These are phyloP conservation scores for Dittrichia graveolens DNA, from an alignment of 129 eudicot species.

Conservation along the genomic window DNA sequence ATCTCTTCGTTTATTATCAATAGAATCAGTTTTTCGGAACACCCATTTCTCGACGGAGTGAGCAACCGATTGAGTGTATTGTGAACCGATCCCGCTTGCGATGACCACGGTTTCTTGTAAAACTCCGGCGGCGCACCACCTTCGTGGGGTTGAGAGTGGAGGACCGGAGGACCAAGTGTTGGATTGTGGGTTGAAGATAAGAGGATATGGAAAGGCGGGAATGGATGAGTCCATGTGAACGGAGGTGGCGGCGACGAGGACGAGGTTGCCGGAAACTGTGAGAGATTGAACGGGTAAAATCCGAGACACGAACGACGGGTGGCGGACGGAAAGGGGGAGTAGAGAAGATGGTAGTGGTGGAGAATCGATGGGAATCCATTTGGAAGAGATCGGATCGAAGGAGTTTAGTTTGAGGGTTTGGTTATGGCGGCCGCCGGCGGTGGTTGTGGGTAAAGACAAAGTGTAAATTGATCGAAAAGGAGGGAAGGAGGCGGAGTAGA, in stretches of 20 bases:
- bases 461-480: conserved; percentile 62
- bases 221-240: conserved; percentile 23
- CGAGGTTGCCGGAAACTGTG: conserved; percentile 39
- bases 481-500: conserved; percentile 55
- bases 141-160: conserved; percentile 48
- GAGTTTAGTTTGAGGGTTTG: conserved; percentile 29
- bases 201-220: conserved; percentile 60
- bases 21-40: not conserved
- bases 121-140: conserved; percentile 84
- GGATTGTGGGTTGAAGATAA: conserved; percentile 51
- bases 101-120: conserved; percentile 40
- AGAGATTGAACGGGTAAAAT: conserved; percentile 64
- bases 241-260: conserved; percentile 62
- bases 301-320: conserved; percentile 69
- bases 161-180: conserved; percentile 55
- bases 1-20: not conserved
- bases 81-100: conserved; percentile 75
- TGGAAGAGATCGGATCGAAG: conserved; percentile 63
- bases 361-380: conserved; percentile 52
- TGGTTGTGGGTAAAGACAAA: conserved; percentile 34
- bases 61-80: conserved; percentile 50
- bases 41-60: conserved; percentile 73
- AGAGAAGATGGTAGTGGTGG: conserved; percentile 42
- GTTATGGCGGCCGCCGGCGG: not conserved
- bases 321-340: conserved; percentile 43